Percentiles rank a stretch among this genome's conserved stretches.
phyloP scores from a whole-genome alignment of 2,329 filamentous ascomycete species.

The Fusarium tuaranense region DNA sequence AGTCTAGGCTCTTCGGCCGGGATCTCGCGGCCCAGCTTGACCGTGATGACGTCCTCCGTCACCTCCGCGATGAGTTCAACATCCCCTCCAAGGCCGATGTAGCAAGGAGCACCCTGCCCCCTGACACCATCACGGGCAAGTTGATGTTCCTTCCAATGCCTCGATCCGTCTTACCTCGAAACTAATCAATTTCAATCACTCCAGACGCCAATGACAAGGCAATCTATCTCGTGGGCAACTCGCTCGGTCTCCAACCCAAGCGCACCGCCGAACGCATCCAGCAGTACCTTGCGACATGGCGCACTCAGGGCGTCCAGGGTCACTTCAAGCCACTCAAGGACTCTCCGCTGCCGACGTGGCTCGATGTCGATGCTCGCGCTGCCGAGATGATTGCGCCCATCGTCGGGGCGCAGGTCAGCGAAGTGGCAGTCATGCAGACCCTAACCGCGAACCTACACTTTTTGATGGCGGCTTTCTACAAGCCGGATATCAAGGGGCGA shows the following conservation, averaged over 20 bases:
- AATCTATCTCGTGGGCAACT: slow-evolving; percentile 88
- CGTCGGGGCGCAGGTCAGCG: slow-evolving; percentile 75
- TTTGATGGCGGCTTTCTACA: slow-evolving; percentile 85
- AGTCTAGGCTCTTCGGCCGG: slow-evolving; percentile 17
- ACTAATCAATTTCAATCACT: neutral
- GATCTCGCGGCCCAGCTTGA: slow-evolving; percentile 57
- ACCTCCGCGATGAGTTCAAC: slow-evolving; percentile 74
- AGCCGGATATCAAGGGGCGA: slow-evolving; percentile 64
- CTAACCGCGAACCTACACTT: slow-evolving; percentile 83
- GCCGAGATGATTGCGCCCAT: slow-evolving; percentile 74
- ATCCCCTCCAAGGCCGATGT: slow-evolving; percentile 67
- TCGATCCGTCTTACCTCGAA: neutral
- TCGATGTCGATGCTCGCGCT: slow-evolving; percentile 78
- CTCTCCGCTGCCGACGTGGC: slow-evolving; percentile 75
- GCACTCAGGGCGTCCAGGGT: slow-evolving; percentile 81
- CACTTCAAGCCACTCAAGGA: slow-evolving; percentile 79
- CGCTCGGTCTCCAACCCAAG: slow-evolving; percentile 81
- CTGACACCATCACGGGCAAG: slow-evolving; percentile 14
- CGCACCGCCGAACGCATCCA: slow-evolving; percentile 68
- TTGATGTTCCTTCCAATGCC: neutral
- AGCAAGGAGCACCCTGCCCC: slow-evolving; percentile 43
- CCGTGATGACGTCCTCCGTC: slow-evolving; percentile 63
- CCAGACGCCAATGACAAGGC: slow-evolving; percentile 41
- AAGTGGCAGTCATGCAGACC: slow-evolving; percentile 87
- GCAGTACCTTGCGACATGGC: slow-evolving; percentile 82